Base-by-base conservation (phyloP, 148 eudicot genomes). In the Amaranthus cruentus region DNA sequence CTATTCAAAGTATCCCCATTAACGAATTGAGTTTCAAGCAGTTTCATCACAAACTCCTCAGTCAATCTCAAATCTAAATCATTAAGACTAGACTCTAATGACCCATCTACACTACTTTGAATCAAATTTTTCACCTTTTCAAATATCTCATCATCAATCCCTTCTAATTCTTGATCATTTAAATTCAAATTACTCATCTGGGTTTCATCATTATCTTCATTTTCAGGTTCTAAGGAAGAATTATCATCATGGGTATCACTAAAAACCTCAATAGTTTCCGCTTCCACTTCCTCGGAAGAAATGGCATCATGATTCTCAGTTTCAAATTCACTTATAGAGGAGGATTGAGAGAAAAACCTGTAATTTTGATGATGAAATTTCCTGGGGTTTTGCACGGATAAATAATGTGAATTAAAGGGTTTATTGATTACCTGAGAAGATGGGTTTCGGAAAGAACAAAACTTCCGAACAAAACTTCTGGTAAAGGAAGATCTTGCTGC, bases 121-220 rank as follows among this genome's bases (percentile, higher is more conserved):
- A 95, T 85, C 82, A 91, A 83, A 76, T 88, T 86, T 83, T 85
- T 60, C 72, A 90, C 78, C 38, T 66, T 62, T 59, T 88, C 89
- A 75, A 90, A 77, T 54, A 83, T 78, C 69, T 82, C 87, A 61
- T 68, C 56, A 78, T 88, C 89, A 72, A 71, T 62, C 13, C 59
- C 78, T 44, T 28, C 81, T 10, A 58, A 28, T 11, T 38, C 48
- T 46, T 64, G 69, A 58, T 72, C 76, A 58, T 13, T 48, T 53
- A 47, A 72, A 28, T 70, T 62, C 12, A 73, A 64, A 74, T 11
- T 53, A 53, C 51, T 70, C 61, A 78, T 73, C 68, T 11, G 61
- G 47, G 69, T 43, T 74, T 63, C 77, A 54, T 47, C 63, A 73
- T 47, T 55, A 50, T 56, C 78, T 68, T 3, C 52, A 51, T 48